phyloP scores from a whole-genome alignment of 192 early-diverging fungal genomes.

The Coemansia sp. region DNA sequence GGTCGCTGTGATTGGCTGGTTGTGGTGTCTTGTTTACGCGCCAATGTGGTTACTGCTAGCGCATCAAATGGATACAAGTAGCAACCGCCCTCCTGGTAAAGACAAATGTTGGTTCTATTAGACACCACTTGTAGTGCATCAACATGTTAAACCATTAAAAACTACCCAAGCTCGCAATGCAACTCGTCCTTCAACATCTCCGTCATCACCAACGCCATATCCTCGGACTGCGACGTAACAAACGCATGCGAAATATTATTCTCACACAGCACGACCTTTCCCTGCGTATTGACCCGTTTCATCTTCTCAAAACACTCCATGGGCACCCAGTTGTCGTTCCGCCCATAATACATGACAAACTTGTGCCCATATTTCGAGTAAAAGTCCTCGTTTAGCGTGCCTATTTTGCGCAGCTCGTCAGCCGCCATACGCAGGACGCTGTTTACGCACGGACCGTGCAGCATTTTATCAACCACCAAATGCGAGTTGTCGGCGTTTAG shows the following conservation, averaged over 20 bases:
- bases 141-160: background rate
- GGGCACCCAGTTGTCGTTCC: slow-evolving; percentile 77
- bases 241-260: slow-evolving; percentile 79
- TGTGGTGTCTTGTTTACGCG: no score
- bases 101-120: no score
- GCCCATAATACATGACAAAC: slow-evolving; percentile 78
- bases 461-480: slow-evolving; percentile 65
- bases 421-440: slow-evolving; percentile 70
- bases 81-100: no score
- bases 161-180: slow-evolving; percentile 8
- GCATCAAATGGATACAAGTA: no score
- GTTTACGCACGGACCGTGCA: slow-evolving; percentile 62
- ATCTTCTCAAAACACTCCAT: slow-evolving; percentile 66
- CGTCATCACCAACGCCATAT: slow-evolving; percentile 37
- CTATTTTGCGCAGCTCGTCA: slow-evolving; percentile 73
- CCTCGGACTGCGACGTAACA: slow-evolving; percentile 52
- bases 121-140: no score
- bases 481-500: slow-evolving; percentile 50
- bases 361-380: slow-evolving; percentile 60
- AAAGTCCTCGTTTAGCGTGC: slow-evolving; percentile 64
- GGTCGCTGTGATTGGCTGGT: background rate
- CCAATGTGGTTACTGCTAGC: no score
- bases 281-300: slow-evolving; percentile 62
- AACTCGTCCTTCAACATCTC: slow-evolving; percentile 36
- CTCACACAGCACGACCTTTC: slow-evolving; percentile 67